A percentile compares a stretch with the other conserved stretches of the same genome.
phyloP scores from a whole-genome alignment of 2,329 filamentous ascomycete genomes.

The Phialocephala sp. region DNA sequence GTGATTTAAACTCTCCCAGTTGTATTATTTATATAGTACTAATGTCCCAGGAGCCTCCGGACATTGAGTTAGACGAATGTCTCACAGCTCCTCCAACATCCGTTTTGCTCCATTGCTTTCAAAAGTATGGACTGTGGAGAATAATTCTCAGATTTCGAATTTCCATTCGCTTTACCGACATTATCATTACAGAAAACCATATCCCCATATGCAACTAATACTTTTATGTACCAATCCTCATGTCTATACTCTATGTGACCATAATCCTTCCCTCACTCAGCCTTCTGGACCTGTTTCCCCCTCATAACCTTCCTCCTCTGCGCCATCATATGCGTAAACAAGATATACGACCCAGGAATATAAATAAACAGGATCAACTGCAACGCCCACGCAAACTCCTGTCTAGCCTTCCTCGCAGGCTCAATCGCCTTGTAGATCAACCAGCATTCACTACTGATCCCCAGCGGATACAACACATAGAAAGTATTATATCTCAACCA shows the following conservation, averaged over 20 bases:
- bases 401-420: slow-evolving; percentile 59
- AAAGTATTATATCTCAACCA: slow-evolving; percentile 95
- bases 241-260: neutral
- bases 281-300: slow-evolving; percentile 55
- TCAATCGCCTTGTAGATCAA: slow-evolving; percentile 75
- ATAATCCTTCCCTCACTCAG: slow-evolving; percentile 22
- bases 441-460: slow-evolving; percentile 85
- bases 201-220: neutral
- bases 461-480: slow-evolving; percentile 88
- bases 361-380: slow-evolving; percentile 74
- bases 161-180: neutral
- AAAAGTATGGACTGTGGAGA: neutral
- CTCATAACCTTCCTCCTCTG: slow-evolving; percentile 83
- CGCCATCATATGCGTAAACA: slow-evolving; percentile 94
- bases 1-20: too few relatives aligned
- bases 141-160: neutral
- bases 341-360: slow-evolving; percentile 79
- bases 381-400: slow-evolving; percentile 62
- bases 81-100: neutral
- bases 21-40: too few relatives aligned
- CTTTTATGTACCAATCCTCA: neutral
- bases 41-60: too few relatives aligned
- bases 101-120: neutral
- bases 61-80: too few relatives aligned
- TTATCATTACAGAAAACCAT: neutral